phyloP scores from a whole-genome alignment of 169 alveolate genomes.

The Plasmodium sp. region DNA sequence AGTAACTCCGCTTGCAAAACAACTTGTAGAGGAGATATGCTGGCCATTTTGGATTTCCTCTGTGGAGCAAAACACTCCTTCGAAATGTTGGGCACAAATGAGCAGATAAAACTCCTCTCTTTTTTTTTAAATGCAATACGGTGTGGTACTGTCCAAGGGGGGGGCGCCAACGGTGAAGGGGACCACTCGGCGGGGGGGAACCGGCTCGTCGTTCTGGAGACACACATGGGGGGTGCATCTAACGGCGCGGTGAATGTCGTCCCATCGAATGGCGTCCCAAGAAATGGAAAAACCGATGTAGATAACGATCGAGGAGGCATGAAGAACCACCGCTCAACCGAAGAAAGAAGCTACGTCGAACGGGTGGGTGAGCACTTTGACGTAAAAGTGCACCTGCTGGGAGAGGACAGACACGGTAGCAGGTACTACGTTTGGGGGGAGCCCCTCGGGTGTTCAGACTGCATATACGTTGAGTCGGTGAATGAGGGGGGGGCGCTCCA shows the following conservation, averaged over 20 bases:
- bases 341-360: not conserved
- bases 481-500: not conserved
- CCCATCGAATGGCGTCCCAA: not conserved
- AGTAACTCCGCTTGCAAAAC: not conserved
- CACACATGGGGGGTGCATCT: not conserved
- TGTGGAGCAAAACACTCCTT: slow-evolving; percentile 9
- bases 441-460: not conserved
- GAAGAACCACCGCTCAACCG: not conserved
- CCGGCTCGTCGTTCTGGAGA: not conserved
- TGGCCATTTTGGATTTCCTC: slow-evolving; percentile 3
- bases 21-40: not conserved
- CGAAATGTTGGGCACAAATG: slow-evolving; percentile 15
- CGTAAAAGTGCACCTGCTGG: not conserved
- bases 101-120: not conserved
- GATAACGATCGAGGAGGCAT: not conserved
- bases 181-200: not conserved
- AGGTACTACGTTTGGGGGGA: slow-evolving; percentile 8
- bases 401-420: slow-evolving; percentile 3
- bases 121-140: slow-evolving; percentile 8
- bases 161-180: not conserved
- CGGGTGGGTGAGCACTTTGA: not conserved
- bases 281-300: not conserved
- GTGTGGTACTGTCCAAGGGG: not conserved
- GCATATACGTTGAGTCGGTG: not conserved
- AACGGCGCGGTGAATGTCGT: not conserved